Evolutionary conservation across 176 grass and related monocot species (phyloP).

Genomic region (Coix lacrymajobi): DNA sequence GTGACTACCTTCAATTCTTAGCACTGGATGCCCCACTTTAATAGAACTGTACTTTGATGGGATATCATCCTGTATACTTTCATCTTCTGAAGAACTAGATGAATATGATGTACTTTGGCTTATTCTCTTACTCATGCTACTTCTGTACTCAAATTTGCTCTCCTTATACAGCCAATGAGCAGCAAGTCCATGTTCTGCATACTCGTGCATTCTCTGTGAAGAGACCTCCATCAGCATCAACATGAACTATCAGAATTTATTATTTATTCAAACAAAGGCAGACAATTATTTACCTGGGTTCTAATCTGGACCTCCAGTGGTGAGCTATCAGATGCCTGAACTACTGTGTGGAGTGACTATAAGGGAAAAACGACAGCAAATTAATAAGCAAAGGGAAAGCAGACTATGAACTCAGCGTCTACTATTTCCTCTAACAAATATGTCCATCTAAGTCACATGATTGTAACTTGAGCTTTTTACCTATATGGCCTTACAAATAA

Average conservation of each 20-base stretch:
- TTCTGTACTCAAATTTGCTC: constrained; percentile 47
- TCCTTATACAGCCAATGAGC: constrained; percentile 99
- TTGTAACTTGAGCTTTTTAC: too few relatives aligned
- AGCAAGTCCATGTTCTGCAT: constrained; percentile 87
- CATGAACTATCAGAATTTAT: constrained; percentile 16
- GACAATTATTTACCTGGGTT: constrained; percentile 55
- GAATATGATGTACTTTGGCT: constrained; percentile 38
- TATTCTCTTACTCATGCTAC: constrained; percentile 48
- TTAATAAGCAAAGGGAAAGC: not conserved
- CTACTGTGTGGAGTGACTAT: constrained; percentile 92
- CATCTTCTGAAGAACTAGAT: constrained; percentile 69
- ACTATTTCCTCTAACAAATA: not conserved
- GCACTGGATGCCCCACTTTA: constrained; percentile 85
- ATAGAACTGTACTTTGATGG: constrained; percentile 78
- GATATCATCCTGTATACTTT: constrained; percentile 42
- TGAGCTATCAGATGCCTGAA: constrained; percentile 82
- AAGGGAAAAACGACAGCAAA: constrained; percentile 29
- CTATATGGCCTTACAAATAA: too few relatives aligned
- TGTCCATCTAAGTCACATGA: too few relatives aligned
- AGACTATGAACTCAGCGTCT: constrained; percentile 10
- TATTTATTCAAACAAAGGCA: constrained; percentile 20
- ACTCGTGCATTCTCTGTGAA: constrained; percentile 85
- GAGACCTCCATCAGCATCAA: constrained; percentile 37
- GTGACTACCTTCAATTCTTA: constrained; percentile 86
- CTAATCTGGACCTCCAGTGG: constrained; percentile 96